Evolutionary conservation across 2,329 filamentous ascomycete species (phyloP), one percentile per base, ranked within the genome.

Genomic region (Purpureocillium takamizusanense): DNA sequence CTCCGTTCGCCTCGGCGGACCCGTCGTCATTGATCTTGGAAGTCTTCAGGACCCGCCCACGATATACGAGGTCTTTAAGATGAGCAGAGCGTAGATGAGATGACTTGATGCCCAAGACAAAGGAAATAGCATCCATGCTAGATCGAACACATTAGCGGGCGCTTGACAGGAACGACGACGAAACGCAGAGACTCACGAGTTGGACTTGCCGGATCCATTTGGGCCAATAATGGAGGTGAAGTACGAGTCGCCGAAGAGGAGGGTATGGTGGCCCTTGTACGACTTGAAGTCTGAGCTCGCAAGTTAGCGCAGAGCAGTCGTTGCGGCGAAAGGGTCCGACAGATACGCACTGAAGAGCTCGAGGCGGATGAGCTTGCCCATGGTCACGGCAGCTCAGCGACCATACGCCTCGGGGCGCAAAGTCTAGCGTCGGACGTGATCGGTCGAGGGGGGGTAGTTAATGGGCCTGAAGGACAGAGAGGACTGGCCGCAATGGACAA

Each of bases 161-260:
- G 5, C 8, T 31, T 23, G 16, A 33, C 16, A 13, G 11, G 12
- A 17, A 9, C 18, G 15, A 9, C 8, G 12, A 31, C 13, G 12
- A 14, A 17, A 15, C n/a, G n/a, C 27, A 17, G 33, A 47, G 31
- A 70, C 81, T 59, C 65, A 90, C 86, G 89, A 95, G 62, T 98
- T 98, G 15, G 92, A 98, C 65, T 98, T 98, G 48, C 92, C 92
- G 28, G 92, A 97, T 70, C 92, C 92, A 89, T 98, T 98, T 59
- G 92, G 92, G 6, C 94, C 92, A 56, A 98, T 97, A 56, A 98
- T 95, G 31, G 92, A 98, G 36, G 92, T 98, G 63, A 98, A 98
- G 65, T 95, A 97, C 2, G 89, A 94, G 67, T 98, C 90, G 55
- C 90, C 90, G 54, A 98, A 95, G 38, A 95, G 78, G 33, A 98